Evolutionary conservation across 805 yeast genomes (phyloP), one percentile per base, ranked within the genome.

Genomic region (Hanseniaspora pseudoguilliermondii): DNA sequence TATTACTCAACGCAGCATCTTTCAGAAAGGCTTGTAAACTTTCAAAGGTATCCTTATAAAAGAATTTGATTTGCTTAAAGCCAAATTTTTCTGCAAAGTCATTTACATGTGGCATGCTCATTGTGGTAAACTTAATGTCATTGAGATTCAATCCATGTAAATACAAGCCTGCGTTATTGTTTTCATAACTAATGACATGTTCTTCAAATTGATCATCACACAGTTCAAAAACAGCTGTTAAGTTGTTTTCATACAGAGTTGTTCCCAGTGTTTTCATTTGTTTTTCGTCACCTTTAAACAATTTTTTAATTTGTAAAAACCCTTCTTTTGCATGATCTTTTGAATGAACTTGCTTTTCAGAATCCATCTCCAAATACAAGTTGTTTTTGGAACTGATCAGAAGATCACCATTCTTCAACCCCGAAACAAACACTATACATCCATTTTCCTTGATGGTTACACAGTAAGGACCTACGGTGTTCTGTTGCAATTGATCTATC

Each of bases 151-250:
- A 68, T 0, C 99, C 99, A 66, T 91, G 97, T 18, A 93, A 67
- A 61, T 93, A 93, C 6, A 93, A 70, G 0, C 99, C 99, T 0
- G 95, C 80, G 10, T 69, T 70, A 0, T 82, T 81, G 1, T 72
- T 73, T 21, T 18, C 35, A 64, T 93, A 93, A 57, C 82, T 83
- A 49, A 93, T 72, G 8, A 93, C 86, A 66, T 93, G 99, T 66
- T 93, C 97, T 66, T 93, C 98, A 67, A 93, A 93, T 0, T 68
- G 69, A 63, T 93, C 98, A 65, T 93, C 96, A 67, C 99, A 93
- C 38, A 79, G 76, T 68, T 93, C 99, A 0, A 90, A 89, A 1
- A 89, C 95, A 0, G 95, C 96, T 0, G 99, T 93, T 36, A 80
- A 63, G 55, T 81, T 77, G 59, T 73, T 61, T 1, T 67, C 61